These are phyloP conservation scores for Podochytrium sp. DNA, from an alignment of 192 early-diverging fungal species.

Conservation along the genomic window DNA sequence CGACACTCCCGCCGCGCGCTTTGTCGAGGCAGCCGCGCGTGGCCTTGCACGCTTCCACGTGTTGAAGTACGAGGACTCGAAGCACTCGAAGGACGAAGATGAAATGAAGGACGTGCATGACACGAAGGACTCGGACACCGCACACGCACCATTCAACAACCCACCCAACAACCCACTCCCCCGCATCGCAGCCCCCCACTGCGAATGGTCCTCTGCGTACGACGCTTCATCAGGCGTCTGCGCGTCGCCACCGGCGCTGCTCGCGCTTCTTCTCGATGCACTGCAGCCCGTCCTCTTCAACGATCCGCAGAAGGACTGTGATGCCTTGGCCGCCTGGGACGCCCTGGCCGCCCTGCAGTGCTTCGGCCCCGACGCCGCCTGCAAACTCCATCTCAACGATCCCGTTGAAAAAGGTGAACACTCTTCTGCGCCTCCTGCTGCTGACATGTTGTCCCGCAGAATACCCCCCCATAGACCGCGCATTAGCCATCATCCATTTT, in stretches of 20 bases:
- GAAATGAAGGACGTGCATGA: background rate
- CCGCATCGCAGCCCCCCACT: background rate
- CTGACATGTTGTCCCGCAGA: background rate
- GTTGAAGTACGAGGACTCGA: no score
- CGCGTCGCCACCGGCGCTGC: background rate
- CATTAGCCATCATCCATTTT: background rate
- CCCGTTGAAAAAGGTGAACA: background rate
- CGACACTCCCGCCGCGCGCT: background rate
- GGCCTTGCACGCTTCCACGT: background rate
- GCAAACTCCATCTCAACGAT: background rate
- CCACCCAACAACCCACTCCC: background rate
- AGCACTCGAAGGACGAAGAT: background rate
- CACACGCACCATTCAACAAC: background rate
- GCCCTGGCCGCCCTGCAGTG: background rate
- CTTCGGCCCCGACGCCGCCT: background rate
- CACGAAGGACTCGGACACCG: background rate
- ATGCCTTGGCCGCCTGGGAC: background rate
- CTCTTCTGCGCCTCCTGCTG: background rate
- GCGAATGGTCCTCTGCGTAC: background rate
- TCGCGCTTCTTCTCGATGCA: background rate
- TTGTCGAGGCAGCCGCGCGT: background rate
- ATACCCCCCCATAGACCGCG: background rate
- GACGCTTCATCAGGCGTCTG: background rate
- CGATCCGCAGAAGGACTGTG: background rate
- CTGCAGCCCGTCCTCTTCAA: background rate